Conservation (phyloP, 2,329 filamentous ascomycete genomes). For the Grosmannia serpens region DNA sequence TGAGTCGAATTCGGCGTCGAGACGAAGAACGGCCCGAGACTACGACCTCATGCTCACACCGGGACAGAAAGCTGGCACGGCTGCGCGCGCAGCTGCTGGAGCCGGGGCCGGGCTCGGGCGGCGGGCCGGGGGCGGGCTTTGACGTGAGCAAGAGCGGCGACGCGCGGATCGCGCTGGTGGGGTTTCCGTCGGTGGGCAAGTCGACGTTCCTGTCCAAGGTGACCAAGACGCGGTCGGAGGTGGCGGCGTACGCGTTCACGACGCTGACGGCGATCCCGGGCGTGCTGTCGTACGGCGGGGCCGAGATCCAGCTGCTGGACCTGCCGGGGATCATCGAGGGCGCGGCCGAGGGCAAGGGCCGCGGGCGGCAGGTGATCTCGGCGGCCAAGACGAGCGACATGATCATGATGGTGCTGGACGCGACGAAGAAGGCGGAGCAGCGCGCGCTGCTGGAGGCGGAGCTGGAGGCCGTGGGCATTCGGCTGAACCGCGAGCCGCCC, state of each 20-base stretch:
- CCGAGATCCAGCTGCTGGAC: constrained; percentile 96
- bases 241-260: constrained; percentile 94
- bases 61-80: constrained; percentile 77
- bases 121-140: constrained; percentile 72
- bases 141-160: constrained; percentile 94
- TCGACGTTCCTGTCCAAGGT: constrained; percentile 98
- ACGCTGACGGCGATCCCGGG: constrained; percentile 95
- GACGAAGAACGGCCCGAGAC: too few species aligned
- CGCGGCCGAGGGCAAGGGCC: constrained; percentile 86
- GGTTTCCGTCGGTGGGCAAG: constrained; percentile 98
- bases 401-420: constrained; percentile 93
- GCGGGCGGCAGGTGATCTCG: constrained; percentile 92
- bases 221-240: constrained; percentile 93
- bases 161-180: constrained; percentile 90
- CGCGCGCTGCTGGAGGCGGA: constrained; percentile 81
- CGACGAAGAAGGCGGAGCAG: constrained; percentile 93
- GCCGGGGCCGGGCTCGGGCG: constrained; percentile 67
- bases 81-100: constrained; percentile 90
- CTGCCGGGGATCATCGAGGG: constrained; percentile 97
- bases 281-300: constrained; percentile 93
- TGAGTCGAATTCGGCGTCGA: constrained; percentile 26
- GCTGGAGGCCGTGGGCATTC: constrained; percentile 87
- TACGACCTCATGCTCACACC: not conserved
- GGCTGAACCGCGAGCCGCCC: constrained; percentile 84
- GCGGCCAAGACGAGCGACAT: constrained; percentile 97